Base-by-base conservation (phyloP, 306 rosid genomes). In the Coriaria nepalensis region DNA sequence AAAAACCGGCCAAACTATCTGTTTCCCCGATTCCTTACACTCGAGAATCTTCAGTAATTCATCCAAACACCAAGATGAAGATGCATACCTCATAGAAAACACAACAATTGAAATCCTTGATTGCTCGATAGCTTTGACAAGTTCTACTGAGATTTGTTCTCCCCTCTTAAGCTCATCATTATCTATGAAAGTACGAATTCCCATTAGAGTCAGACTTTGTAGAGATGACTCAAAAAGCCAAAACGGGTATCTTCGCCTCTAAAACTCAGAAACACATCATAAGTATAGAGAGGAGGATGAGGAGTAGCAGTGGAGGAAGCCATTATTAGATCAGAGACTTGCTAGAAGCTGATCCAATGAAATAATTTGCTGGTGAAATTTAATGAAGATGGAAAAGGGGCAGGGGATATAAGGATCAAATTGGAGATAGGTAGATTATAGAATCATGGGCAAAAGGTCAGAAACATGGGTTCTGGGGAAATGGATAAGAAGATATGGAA, bases 161-260 rank as follows among this genome's bases (percentile, higher is more conserved):
- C 49, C 49, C n/a, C 34, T 45, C 8, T 14, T 12, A 45, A 45
- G n/a, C n/a, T n/a, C 29, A 34, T 14, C 49, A 5, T 45, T 14
- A 7, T 45, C 49, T n/a, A 45, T 45, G 10, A 45, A 45, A 34
- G 33, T 14, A 34, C 29, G 13, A 15, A 45, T 45, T 34, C 49
- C 49, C 5, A 13, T 45, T 45, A 10, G 9, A 32, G 29, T 7
- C 13, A 45, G 33, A n/a, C 49, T 13, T 45, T 34, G 9, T 14
- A 45, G 5, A 45, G 49, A 45, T 45, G 49, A 6, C 49, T 45
- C 2, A 45, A 32, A 45, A 45, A 20, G 29, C 49, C 9, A 7
- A 13, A 13, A 34, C 49, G 34, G 34, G 34, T 45, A n/a, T 45
- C 49, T 14, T 14, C 9, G 13, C 49, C 49, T 45, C 49, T 45